phyloP scores from a whole-genome alignment of 495 filamentous ascomycete genomes.

The Aspergillus olivimuriae region DNA sequence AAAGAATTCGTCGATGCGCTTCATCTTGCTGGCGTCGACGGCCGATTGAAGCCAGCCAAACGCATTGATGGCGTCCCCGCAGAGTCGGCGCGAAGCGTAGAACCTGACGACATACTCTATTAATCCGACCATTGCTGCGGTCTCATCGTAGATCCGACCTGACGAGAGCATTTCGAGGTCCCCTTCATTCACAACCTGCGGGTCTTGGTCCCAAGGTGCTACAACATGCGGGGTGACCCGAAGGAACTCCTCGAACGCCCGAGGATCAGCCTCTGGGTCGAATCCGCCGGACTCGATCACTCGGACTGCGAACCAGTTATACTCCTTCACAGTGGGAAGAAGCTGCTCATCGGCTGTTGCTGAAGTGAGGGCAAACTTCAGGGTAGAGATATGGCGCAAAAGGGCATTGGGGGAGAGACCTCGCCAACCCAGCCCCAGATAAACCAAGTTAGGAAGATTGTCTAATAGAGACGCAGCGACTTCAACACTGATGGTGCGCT shows the following conservation, averaged over 20 bases:
- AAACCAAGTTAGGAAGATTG: conserved; percentile 38
- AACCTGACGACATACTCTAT: conserved; percentile 31
- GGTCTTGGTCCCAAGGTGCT: conserved; percentile 29
- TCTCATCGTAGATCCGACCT: conserved; percentile 32
- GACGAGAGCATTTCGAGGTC: conserved; percentile 19
- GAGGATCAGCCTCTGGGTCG: conserved; percentile 31
- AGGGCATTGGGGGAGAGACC: conserved; percentile 20
- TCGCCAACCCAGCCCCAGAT: conserved; percentile 24
- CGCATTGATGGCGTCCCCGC: conserved; percentile 22
- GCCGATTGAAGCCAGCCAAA: conserved; percentile 33
- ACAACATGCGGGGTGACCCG: conserved; percentile 26
- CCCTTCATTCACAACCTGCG: conserved; percentile 12
- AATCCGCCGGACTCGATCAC: conserved; percentile 44
- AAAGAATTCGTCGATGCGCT: conserved; percentile 33
- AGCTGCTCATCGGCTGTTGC: conserved; percentile 9
- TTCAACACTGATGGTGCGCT: conserved; percentile 52
- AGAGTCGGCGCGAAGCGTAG: conserved; percentile 19
- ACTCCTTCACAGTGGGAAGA: conserved; percentile 24
- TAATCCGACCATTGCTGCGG: conserved; percentile 29
- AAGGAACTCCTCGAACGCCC: conserved; percentile 32
- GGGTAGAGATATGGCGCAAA: conserved; percentile 12
- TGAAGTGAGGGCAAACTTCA: conserved; percentile 24
- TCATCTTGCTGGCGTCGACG: conserved; percentile 34
- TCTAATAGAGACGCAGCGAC: conserved; percentile 48
- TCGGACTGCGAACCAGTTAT: conserved; percentile 46